phyloP scores from a whole-genome alignment of 805 yeast genomes.

The Candida tibetensis region DNA sequence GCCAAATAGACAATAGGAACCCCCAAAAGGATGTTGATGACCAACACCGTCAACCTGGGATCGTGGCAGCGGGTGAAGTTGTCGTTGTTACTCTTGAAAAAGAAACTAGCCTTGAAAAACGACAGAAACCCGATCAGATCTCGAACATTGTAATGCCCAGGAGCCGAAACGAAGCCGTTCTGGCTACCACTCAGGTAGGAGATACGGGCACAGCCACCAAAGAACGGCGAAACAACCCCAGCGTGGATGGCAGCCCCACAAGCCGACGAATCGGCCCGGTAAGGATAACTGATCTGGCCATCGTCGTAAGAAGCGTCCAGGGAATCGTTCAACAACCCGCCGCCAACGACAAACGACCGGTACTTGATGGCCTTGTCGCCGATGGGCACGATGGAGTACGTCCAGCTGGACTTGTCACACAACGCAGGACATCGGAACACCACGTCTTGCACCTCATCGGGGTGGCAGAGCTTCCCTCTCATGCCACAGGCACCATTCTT shows the following conservation, averaged over 20 bases:
- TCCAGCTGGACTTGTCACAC: conserved; percentile 75
- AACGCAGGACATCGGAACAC: conserved; percentile 81
- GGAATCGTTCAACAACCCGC: conserved; percentile 42
- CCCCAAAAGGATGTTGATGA: conserved; percentile 61
- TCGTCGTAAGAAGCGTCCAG: conserved; percentile 7
- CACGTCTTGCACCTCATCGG: conserved; percentile 42
- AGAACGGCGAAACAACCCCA: conserved; percentile 67
- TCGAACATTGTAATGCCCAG: conserved; percentile 53
- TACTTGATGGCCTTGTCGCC: conserved; percentile 70
- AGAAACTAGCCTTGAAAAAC: conserved; percentile 72
- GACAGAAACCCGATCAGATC: conserved; percentile 59
- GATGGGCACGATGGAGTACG: conserved; percentile 70
- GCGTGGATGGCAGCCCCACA: conserved; percentile 91
- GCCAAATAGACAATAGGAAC: conserved; percentile 57
- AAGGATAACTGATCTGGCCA: conserved; percentile 52
- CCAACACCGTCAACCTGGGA: conserved; percentile 56
- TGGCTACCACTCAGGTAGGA: conserved; percentile 53
- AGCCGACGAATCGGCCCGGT: conserved; percentile 84
- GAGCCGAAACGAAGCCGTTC: conserved; percentile 42
- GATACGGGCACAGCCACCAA: conserved; percentile 77
- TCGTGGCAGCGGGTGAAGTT: conserved; percentile 59
- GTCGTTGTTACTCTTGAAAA: conserved; percentile 43
- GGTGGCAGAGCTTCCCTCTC: conserved; percentile 58
- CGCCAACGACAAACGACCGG: conserved; percentile 73
- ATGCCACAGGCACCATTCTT: conserved; percentile 75